Conservation (phyloP, 2,329 filamentous ascomycete genomes). For the Fonsecaea nubica region DNA sequence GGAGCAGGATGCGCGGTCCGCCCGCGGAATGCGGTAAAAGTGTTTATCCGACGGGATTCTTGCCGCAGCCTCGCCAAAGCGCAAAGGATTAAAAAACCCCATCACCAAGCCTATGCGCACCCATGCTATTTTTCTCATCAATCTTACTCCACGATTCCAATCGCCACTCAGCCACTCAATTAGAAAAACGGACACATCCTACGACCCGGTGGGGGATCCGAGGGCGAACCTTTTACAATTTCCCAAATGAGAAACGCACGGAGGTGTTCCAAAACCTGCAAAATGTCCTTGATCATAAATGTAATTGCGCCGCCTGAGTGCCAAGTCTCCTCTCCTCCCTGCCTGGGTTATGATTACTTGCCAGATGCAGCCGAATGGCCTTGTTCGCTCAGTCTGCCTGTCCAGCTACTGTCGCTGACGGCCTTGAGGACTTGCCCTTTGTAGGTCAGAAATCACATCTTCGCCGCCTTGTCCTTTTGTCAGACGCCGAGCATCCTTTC, state of each 20-base stretch:
- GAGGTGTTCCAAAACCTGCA: not conserved
- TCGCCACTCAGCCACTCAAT: not conserved
- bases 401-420: not conserved
- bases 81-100: not conserved
- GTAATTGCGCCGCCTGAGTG: not conserved
- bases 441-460: not conserved
- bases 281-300: not conserved
- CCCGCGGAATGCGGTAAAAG: not conserved
- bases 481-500: not conserved
- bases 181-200: not conserved
- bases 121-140: not conserved
- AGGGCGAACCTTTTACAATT: not conserved
- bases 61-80: not conserved
- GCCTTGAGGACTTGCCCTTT: not conserved
- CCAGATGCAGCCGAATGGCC: conserved; percentile 8
- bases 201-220: not conserved
- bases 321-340: not conserved
- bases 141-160: not conserved
- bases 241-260: not conserved
- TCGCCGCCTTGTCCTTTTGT: not conserved
- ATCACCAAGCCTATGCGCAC: not conserved
- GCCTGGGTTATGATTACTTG: conserved; percentile 3
- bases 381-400: not conserved
- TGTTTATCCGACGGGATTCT: not conserved
- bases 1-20: not conserved